Base-by-base conservation (phyloP, 805 yeast genomes). In the Brettanomyces nanus region DNA sequence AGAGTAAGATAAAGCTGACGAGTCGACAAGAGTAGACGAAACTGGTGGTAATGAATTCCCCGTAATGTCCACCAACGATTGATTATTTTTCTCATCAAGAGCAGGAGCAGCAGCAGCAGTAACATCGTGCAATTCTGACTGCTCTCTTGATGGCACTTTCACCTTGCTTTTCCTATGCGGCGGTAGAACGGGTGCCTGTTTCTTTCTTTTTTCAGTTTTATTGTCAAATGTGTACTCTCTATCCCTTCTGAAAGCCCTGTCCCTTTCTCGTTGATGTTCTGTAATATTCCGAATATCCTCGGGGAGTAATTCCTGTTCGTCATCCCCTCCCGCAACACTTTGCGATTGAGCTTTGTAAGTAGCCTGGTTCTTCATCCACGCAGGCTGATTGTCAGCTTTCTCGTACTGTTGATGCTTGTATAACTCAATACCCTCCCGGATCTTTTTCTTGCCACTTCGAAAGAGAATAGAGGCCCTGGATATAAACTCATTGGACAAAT, bases 281-380 rank as follows among this genome's bases (percentile, higher is more conserved):
- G 53, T 31, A 39, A 26, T 23, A 40, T 41, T 36, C 47, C 22
- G 26, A 44, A 47, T 33, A 56, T 56, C 38, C 65, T 70, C 38
- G 51, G 54, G n/a, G 59, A 66, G 40, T 65, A 26, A 20, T 28
- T 70, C 59, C 40, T 71, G 69, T 13, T 68, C 74, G 22, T 71
- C 69, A 17, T 62, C 66, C n/a, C n/a, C n/a, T 28, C 49, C 59
- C 10, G 57, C 60, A 6, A 53, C 27, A 23, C 22, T 37, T 29
- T 49, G 51, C 7, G 62, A 65, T 3, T 67, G 65, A 14, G 62
- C 61, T 39, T 66, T 71, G 46, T 78, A 69, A 46, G 51, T 62
- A 11, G 59, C 64, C 47, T 73, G 79, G 42, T 74, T 70, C 40
- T 63, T 68, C 87, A 85, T 79, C 95, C 95, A 85, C 2, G 79